Conservation (phyloP, 495 filamentous ascomycete species). For the Xylaria intraflava region DNA sequence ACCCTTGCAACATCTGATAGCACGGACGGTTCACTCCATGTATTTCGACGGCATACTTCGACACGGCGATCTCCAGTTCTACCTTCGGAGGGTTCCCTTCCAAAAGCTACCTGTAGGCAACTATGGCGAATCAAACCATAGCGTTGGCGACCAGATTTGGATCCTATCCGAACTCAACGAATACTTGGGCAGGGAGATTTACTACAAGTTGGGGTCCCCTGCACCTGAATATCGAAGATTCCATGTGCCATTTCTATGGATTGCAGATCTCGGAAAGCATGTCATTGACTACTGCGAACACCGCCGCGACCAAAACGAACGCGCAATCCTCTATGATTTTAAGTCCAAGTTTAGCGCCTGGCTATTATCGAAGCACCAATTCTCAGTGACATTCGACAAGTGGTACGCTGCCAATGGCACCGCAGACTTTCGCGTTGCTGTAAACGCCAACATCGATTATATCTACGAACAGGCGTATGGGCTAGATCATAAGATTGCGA, state of each 20-base stretch:
- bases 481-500: constrained; percentile 18
- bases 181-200: constrained; percentile 36
- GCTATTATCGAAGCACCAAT: constrained; percentile 38
- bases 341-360: constrained; percentile 47
- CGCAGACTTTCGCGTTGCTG: constrained; percentile 50
- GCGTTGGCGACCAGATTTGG: constrained; percentile 51
- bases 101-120: constrained; percentile 55
- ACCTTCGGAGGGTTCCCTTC: constrained; percentile 51
- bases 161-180: constrained; percentile 44
- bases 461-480: constrained; percentile 56
- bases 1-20: constrained; percentile 44
- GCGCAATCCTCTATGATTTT: constrained; percentile 49
- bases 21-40: constrained; percentile 30
- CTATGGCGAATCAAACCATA: constrained; percentile 46
- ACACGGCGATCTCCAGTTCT: constrained; percentile 34
- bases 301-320: constrained; percentile 18
- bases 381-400: constrained; percentile 26
- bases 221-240: constrained; percentile 52
- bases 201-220: constrained; percentile 54
- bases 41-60: constrained; percentile 57
- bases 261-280: constrained; percentile 60
- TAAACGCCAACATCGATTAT: constrained; percentile 52
- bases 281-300: constrained; percentile 54
- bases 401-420: constrained; percentile 46
- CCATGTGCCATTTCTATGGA: constrained; percentile 56